Base-by-base conservation (phyloP, 2,329 filamentous ascomycete species). In the Beauveria asiatica region DNA sequence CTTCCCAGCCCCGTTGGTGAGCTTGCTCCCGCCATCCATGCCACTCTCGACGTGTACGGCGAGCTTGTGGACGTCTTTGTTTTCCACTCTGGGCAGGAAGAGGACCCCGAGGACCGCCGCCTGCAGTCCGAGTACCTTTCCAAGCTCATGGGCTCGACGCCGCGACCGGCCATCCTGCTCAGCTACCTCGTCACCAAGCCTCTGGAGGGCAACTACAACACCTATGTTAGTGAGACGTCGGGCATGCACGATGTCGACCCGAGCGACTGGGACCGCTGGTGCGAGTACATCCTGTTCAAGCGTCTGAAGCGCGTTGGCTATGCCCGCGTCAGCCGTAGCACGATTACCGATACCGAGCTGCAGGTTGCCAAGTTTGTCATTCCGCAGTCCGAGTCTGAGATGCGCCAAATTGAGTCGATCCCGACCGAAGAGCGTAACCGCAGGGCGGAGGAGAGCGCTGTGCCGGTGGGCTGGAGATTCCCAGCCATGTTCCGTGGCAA, bases 261-360 rank as follows among this genome's bases (percentile, higher is more conserved):
- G 0, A 86, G 80, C 3, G 94, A 99, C 72, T 96, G 92, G 92
- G 94, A 99, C 73, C 81, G 94, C 59, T 99, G 94, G 94, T 99
- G 94, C 78, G 93, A 99, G 78, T 99, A 99, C 74, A 97, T 99
- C 65, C 78, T 99, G 27, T 99, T 91, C 80, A 97, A 97, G 79
- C 86, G 86, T 13, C 76, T 99, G 63, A 87, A 86, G 74, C 83
- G 93, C 63, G 87, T 89, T 0, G 93, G 91, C 1, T 99, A 99
- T 72, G 94, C 94, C 4, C 81, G 94, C 58, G 87, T 99, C 57
- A 93, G 88, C 68, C 82, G 94, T 67, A 86, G 87, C 67, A 95
- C 90, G 1, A 97, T 99, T 67, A 99, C 94, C 13, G 94, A 99
- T 71, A 99, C 94, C 2, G 94, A 99, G 76, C 80, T 99, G 59